Base-by-base conservation (phyloP, 1,284 basidiomycete species). In the Ceratorhiza oryzae-sativae region DNA sequence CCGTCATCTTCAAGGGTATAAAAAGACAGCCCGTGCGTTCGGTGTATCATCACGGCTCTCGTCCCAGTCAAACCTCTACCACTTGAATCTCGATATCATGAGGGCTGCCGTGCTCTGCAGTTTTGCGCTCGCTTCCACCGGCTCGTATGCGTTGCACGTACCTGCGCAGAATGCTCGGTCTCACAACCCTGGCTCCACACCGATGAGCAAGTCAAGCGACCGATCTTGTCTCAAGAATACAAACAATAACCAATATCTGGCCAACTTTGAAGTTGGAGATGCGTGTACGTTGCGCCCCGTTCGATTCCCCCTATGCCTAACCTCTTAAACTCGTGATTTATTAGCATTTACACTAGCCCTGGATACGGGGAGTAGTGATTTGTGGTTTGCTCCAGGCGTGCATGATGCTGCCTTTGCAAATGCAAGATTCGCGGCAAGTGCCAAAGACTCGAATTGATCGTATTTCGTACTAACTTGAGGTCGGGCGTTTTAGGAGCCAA, bases 281-380 rank as follows among this genome's bases (percentile, higher is more conserved):
- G 23, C 36, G n/a, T 2, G 67, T 59, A 36, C 9, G 67, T 70
- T 42, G 23, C 42, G 2, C n/a, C 9, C 15, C 48, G 42, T 18
- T 8, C n/a, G 6, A 34, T 36, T 49, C 5, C 25, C 2, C 18
- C 4, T 3, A 30, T 39, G 36, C 36, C 8, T 1, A 20, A 8
- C 30, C 13, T 6, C 8, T 13, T 59, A 12, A 59, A 12, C 20
- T 18, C 12, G 13, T 23, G 12, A 10, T 2, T 46, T 2, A 15
- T 12, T 49, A 70, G 55, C 51, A 3, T 58, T 46, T 70, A 70
- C 67, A 2, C 41, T 70, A 12, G 53, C 12, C 18, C 67, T 70
- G 15, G 67, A 70, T 36, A 70, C 67, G 5, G 67, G 67, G 39
- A 70, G 67, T 32, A 70, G 67, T 27, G 67, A 70, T 39, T 9